Percentiles rank a stretch among this genome's conserved stretches.
Conservation (phyloP, 2,329 filamentous ascomycete species). For the Truncatella angustata region DNA sequence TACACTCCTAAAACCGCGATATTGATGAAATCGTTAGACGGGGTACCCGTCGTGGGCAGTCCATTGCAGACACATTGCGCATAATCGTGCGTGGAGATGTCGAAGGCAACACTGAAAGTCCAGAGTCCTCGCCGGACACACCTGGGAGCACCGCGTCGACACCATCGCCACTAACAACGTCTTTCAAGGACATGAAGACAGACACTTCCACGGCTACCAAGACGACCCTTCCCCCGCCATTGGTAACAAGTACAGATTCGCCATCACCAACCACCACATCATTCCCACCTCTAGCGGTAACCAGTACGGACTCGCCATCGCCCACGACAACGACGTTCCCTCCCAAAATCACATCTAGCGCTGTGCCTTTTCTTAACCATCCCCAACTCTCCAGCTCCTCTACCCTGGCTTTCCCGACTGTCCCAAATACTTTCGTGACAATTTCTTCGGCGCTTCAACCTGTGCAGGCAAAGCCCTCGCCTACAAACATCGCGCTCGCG, state of each 20-base stretch:
- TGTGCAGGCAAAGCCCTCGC: no score
- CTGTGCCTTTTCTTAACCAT: background rate
- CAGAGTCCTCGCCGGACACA: background rate
- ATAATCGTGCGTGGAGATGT: constrained; percentile 8
- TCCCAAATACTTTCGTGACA: no score
- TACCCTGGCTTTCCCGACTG: no score
- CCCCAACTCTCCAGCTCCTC: background rate
- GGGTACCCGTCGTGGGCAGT: constrained; percentile 11
- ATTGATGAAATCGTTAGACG: constrained; percentile 6
- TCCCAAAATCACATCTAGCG: no score
- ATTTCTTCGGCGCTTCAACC: no score
- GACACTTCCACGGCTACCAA: background rate
- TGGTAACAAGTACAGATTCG: background rate
- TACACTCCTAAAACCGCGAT: background rate
- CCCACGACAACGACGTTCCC: background rate
- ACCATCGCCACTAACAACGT: background rate
- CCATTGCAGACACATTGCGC: constrained; percentile 8
- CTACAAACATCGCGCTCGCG: background rate
- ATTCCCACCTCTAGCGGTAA: background rate
- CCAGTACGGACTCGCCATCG: background rate
- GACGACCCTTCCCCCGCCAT: background rate
- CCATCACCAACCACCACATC: no score
- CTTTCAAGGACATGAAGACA: background rate
- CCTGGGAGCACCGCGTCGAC: background rate
- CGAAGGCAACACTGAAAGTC: background rate